Percentiles rank a stretch among this genome's conserved stretches.
Evolutionary conservation across 1,284 basidiomycete genomes (phyloP).

Genomic region (Cutaneotrichosporon sp.): DNA sequence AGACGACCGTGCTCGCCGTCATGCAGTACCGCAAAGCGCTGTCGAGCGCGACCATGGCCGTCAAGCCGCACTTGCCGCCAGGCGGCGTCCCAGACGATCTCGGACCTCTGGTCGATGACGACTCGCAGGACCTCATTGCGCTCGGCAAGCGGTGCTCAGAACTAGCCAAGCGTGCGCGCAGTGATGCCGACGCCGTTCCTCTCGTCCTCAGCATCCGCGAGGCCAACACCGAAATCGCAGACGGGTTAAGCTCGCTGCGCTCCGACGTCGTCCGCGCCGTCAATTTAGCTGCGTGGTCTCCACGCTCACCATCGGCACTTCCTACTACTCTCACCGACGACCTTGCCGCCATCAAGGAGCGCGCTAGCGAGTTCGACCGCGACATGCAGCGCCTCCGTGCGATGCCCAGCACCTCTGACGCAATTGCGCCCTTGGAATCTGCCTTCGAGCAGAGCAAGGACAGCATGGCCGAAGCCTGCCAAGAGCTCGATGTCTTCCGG

Average conservation of each 20-base stretch:
- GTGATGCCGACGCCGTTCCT: slow-evolving; percentile 16
- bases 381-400: slow-evolving; percentile 12
- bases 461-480: neutral
- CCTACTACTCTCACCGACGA: slow-evolving; percentile 4
- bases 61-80: slow-evolving; percentile 15
- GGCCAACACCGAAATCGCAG: slow-evolving; percentile 11
- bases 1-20: slow-evolving; percentile 21
- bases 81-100: slow-evolving; percentile 21
- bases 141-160: slow-evolving; percentile 16
- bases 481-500: slow-evolving; percentile 15
- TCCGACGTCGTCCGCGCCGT: slow-evolving; percentile 6
- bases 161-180: slow-evolving; percentile 3
- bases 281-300: slow-evolving; percentile 19
- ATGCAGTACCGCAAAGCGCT: slow-evolving; percentile 27
- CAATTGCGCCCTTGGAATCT: neutral
- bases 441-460: neutral
- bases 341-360: slow-evolving; percentile 1
- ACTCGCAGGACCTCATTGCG: slow-evolving; percentile 18
- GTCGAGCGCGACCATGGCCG: slow-evolving; percentile 13
- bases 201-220: slow-evolving; percentile 17
- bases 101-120: slow-evolving; percentile 17
- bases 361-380: neutral
- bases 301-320: neutral
- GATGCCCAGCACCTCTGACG: neutral
- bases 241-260: neutral